phyloP scores from a whole-genome alignment of 2,329 filamentous ascomycete species.

The Colletotrichum camelliae region DNA sequence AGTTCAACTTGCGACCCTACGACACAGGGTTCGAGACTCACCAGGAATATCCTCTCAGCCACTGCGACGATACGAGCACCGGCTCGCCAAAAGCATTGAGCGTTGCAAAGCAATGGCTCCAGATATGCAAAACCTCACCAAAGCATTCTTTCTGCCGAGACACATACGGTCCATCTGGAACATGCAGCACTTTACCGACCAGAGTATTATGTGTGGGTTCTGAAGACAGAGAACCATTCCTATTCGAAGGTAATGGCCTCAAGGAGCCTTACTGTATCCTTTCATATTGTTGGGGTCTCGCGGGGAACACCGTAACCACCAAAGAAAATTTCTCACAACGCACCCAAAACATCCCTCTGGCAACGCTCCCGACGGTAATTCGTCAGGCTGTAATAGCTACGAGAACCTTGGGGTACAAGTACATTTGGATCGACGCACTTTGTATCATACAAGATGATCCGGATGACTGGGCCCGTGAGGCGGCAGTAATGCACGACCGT shows the following conservation, averaged over 20 bases:
- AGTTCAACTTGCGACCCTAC: background rate
- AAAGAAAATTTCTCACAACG: rapidly evolving
- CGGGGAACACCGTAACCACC: background rate
- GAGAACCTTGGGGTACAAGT: background rate
- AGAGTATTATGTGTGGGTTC: background rate
- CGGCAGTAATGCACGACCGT: background rate
- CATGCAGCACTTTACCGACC: background rate
- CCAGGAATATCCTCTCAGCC: rapidly evolving
- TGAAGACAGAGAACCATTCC: background rate
- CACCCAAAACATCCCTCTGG: background rate
- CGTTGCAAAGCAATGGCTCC: background rate
- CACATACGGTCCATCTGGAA: background rate
- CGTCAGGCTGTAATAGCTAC: background rate
- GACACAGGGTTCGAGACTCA: background rate
- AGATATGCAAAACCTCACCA: background rate
- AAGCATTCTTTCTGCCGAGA: background rate
- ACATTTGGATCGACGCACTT: background rate
- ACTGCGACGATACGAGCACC: rapidly evolving
- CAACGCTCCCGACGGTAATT: background rate
- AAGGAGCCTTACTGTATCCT: background rate
- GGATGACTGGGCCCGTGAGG: background rate
- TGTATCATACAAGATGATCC: background rate
- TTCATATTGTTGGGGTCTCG: background rate
- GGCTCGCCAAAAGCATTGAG: background rate
- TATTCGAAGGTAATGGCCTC: background rate